Conservation (phyloP, 208 protist genomes). For the Zelonia costaricensis region DNA sequence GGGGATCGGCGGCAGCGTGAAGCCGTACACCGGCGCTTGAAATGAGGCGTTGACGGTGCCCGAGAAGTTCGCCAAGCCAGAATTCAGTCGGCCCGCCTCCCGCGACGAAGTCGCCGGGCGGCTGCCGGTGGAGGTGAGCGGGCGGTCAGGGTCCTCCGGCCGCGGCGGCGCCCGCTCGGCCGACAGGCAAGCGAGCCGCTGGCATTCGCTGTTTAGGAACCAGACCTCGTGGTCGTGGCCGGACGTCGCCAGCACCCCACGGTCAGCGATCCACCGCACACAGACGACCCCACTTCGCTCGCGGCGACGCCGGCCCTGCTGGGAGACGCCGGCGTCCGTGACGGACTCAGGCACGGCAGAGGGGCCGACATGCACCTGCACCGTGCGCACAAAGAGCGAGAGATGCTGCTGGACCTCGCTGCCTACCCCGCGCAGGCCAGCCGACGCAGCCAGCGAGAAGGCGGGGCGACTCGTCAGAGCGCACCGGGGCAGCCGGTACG, state of each 20-base stretch:
- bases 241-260: constrained; percentile 42
- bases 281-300: constrained; percentile 12
- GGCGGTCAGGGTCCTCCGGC: neutral
- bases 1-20: constrained; percentile 2
- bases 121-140: no score
- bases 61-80: no score
- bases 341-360: neutral
- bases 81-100: no score
- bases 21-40: no score
- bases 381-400: constrained; percentile 11
- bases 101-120: no score
- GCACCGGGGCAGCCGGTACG: constrained; percentile 39
- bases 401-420: no score
- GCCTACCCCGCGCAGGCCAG: no score
- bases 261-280: constrained; percentile 42
- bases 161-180: constrained; percentile 40
- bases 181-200: constrained; percentile 39
- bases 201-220: constrained; percentile 38
- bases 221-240: constrained; percentile 57
- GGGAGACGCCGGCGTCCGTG: neutral
- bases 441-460: constrained; percentile 11
- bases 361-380: constrained; percentile 17
- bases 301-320: neutral
- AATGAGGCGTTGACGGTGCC: no score
- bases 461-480: constrained; percentile 30